phyloP scores from a whole-genome alignment of 306 rosid genomes.

The Malus sylvestris region DNA sequence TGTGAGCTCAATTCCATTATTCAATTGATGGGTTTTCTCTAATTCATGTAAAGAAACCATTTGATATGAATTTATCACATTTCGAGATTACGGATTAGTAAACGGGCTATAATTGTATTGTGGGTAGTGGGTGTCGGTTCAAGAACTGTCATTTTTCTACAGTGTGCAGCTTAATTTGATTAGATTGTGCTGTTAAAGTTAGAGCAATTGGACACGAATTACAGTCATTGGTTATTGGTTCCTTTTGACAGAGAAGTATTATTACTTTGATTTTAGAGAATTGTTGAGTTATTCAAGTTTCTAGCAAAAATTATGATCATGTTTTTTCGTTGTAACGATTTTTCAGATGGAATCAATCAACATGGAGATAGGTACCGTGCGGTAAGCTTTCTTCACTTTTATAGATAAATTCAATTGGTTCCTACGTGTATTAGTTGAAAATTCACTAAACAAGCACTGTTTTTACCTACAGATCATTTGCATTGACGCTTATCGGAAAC shows the following conservation, averaged over 20 bases:
- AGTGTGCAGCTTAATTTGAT: not conserved
- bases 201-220: not conserved
- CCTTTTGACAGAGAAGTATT: not conserved
- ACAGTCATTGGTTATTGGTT: not conserved
- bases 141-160: not conserved
- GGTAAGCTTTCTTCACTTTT: constrained; percentile 10
- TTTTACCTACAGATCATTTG: not conserved
- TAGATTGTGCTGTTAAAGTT: not conserved
- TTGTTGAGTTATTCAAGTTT: not conserved
- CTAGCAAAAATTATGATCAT: not conserved
- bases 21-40: not conserved
- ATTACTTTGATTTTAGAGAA: not conserved
- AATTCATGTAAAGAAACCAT: not conserved
- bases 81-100: too few species aligned
- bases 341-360: constrained; percentile 8
- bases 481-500: not conserved
- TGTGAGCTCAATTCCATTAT: not conserved
- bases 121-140: not conserved
- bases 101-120: too few species aligned
- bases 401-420: not conserved
- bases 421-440: not conserved
- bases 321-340: not conserved
- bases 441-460: not conserved
- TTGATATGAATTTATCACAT: not conserved
- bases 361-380: constrained; percentile 21